Base-by-base conservation (phyloP, 331 rosid genomes). In the Telfairia occidentalis region DNA sequence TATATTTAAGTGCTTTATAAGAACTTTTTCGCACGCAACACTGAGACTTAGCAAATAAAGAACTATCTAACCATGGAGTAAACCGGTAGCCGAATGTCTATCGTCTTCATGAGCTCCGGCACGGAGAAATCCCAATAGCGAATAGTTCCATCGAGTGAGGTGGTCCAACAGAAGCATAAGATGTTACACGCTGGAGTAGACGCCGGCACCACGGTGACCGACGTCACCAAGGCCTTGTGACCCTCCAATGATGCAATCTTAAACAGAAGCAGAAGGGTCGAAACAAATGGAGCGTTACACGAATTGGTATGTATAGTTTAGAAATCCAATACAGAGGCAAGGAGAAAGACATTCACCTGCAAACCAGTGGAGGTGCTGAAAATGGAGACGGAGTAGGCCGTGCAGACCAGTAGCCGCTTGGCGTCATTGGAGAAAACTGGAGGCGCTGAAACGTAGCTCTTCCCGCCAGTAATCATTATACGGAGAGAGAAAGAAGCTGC, bases 381-480 rank as follows among this genome's bases (percentile, higher is more conserved):
- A 72, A 90, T 69, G 73, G 97, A 81, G 61, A 92, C 96, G 49
- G 87, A 45, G 82, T 75, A 18, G 49, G 87, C 90, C 6, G 87
- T 87, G 72, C 90, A 89, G 18, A 95, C 84, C 5, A 95, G 87
- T 57, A 95, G 88, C 30, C 92, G 89, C 77, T 87, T 87, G 7
- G 72, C 90, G 80, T 91, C 93, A 79, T 81, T 92, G 49, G 97
- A 90, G 86, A 94, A 94, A 10, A 92, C 86, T 1, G 97, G 97
- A 15, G 86, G 84, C 2, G 87, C 82, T 2, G 92, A 82, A 6
- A 91, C 90, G 64, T 82, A 94, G 90, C 78, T 85, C 80, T 85
- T 84, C 9, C 97, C 97, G 29, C 98, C 96, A 9, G 82, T 77
- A 52, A 88, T 75, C 89, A 89, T 92, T 3, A 28, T 73, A 45